These are phyloP conservation scores for Trichophyton rubrum DNA, from an alignment of 2,329 filamentous ascomycete species.

Conservation along the genomic window DNA sequence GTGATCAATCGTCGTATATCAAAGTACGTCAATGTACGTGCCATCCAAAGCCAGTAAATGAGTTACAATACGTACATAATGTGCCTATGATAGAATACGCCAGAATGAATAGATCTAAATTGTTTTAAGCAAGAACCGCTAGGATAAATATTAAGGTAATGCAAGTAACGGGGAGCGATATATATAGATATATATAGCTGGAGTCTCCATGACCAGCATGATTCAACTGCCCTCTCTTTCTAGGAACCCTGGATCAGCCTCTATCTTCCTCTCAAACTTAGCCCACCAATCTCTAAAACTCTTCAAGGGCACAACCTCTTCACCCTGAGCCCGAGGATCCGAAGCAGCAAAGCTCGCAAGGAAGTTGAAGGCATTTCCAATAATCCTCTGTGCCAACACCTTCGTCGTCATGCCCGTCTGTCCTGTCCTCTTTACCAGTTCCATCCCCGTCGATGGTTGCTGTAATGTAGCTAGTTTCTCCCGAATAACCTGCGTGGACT, in stretches of 20 bases:
- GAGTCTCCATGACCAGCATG: background rate
- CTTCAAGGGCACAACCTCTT: slow-evolving; percentile 84
- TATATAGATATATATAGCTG: background rate
- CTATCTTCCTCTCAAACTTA: slow-evolving; percentile 82
- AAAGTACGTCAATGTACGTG: no score
- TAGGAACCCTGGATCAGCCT: slow-evolving; percentile 76
- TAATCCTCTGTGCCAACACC: slow-evolving; percentile 79
- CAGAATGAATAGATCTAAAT: no score
- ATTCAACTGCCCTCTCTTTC: slow-evolving; percentile 44
- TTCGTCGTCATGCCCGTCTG: slow-evolving; percentile 49
- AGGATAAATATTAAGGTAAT: no score
- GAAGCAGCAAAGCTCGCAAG: slow-evolving; percentile 70
- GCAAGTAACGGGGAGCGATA: no score
- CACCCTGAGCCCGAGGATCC: slow-evolving; percentile 41
- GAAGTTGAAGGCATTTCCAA: slow-evolving; percentile 95
- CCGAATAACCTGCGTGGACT: slow-evolving; percentile 60
- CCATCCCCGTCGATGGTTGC: slow-evolving; percentile 20
- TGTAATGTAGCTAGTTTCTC: slow-evolving; percentile 52
- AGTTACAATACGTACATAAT: no score
- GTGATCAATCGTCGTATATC: slow-evolving; percentile 6
- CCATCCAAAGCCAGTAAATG: no score
- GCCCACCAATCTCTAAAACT: slow-evolving; percentile 96
- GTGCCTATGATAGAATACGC: no score
- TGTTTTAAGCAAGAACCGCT: no score
- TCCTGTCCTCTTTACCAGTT: slow-evolving; percentile 21